A percentile compares a stretch with the other conserved stretches of the same genome.
Evolutionary conservation across 2,329 filamentous ascomycete genomes (phyloP).

Genomic region (Tolypocladium nubicola): DNA sequence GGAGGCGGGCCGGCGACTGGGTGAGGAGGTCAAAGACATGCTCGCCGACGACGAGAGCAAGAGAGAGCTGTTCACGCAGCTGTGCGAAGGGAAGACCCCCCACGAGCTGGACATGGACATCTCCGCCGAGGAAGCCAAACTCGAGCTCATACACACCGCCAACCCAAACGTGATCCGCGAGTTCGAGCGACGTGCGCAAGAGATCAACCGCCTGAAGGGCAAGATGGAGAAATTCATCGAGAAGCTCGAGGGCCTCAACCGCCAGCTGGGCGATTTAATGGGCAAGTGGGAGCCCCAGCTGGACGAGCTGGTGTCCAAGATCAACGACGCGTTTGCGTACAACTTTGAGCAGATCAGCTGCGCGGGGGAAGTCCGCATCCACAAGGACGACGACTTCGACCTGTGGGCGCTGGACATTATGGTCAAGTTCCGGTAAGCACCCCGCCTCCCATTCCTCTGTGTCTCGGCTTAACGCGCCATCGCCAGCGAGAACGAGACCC

Average conservation of each 20-base stretch:
- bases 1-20: slow-evolving; percentile 20
- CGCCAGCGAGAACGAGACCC: slow-evolving; percentile 61
- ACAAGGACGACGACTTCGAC: slow-evolving; percentile 90
- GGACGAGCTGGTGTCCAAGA: slow-evolving; percentile 65
- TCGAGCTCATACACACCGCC: slow-evolving; percentile 71
- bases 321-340: slow-evolving; percentile 83
- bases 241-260: slow-evolving; percentile 43
- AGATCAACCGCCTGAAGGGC: slow-evolving; percentile 55
- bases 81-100: slow-evolving; percentile 38
- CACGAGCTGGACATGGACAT: slow-evolving; percentile 66
- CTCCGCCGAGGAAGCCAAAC: slow-evolving; percentile 58
- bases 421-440: slow-evolving; percentile 78
- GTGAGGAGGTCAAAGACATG: slow-evolving; percentile 26
- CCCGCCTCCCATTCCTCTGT: not conserved
- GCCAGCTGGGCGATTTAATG: slow-evolving; percentile 55
- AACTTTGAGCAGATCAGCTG: slow-evolving; percentile 94
- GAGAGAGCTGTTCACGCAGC: slow-evolving; percentile 27
- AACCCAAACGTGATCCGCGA: slow-evolving; percentile 67
- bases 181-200: slow-evolving; percentile 60
- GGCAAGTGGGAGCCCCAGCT: slow-evolving; percentile 74
- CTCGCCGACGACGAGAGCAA: slow-evolving; percentile 27
- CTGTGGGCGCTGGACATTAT: slow-evolving; percentile 89
- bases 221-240: slow-evolving; percentile 43
- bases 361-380: slow-evolving; percentile 77
- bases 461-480: not conserved